Evolutionary conservation across 306 rosid species (phyloP).

Genomic region (Rosa rugosa): DNA sequence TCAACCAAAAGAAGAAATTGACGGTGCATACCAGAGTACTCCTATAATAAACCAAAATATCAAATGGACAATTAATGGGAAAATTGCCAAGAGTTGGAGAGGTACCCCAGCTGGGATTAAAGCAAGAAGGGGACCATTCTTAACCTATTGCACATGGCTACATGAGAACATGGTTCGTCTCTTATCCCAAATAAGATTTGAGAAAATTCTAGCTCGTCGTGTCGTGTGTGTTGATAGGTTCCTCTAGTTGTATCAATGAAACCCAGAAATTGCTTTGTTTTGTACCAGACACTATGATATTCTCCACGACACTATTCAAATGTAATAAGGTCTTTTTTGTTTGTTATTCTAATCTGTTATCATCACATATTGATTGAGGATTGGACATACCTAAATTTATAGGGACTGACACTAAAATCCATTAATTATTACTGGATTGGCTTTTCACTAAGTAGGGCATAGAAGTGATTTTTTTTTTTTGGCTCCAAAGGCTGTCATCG

Average conservation of each 20-base stretch:
- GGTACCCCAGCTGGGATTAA: not conserved
- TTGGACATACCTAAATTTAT: no score
- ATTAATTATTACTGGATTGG: no score
- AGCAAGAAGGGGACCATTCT: not conserved
- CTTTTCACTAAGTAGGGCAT: no score
- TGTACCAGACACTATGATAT: not conserved
- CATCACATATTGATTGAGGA: no score
- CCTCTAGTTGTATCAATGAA: not conserved
- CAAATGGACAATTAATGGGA: not conserved
- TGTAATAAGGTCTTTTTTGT: no score
- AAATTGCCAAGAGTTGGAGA: not conserved
- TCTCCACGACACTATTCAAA: not conserved
- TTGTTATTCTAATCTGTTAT: no score
- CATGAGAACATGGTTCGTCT: constrained; percentile 8
- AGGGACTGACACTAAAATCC: no score
- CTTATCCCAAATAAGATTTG: not conserved
- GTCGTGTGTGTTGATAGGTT: constrained; percentile 10
- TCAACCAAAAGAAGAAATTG: not conserved
- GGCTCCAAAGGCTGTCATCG: no score
- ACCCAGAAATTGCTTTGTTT: constrained; percentile 9
- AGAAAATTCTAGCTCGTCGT: constrained; percentile 4
- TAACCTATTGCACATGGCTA: not conserved
- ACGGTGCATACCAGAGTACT: not conserved
- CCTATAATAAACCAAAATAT: not conserved
- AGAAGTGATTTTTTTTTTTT: no score